Evolutionary conservation across 768 basidiomycete species (phyloP), one percentile per base, ranked within the genome.

Genomic region (Galerina sulciceps): DNA sequence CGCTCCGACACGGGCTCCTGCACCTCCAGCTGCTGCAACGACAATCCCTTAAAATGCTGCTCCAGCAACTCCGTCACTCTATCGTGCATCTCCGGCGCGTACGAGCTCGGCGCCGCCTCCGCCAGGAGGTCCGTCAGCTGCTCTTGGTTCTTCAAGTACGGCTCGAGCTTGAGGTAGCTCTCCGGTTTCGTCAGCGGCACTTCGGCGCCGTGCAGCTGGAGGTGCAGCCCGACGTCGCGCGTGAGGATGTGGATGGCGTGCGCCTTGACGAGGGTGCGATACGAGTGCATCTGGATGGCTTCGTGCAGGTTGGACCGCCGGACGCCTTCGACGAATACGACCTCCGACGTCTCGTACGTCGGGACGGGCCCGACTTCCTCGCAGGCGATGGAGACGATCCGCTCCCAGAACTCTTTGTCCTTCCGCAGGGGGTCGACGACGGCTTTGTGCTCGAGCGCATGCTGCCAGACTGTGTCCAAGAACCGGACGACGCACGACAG

Each of bases 401-500:
- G 79, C 31, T 80, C 78, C 93, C 93, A 96, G 60, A 95, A 88
- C 11, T 73, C 77, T 0, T 78, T 69, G 65, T 89, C 83, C 10
- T 80, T 72, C 15, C 88, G 84, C 6, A 88, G 71, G 6, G 76
- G 64, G 8, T 86, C 82, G 40, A 95, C 77, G 1, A 83, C 73
- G 0, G 75, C 62, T 55, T 83, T 86, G 69, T 94, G 89, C 67
- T 95, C 89, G 61, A 87, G 76, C 26, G 86, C 86, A 65, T 93
- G 89, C 69, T 90, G 83, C 93, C 92, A 91, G 15, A 91, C 85
- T 22, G 86, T 79, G 60, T 88, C 84, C 64, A 94, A 72, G 76
- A 96, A 96, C 5, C 84, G 79, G 47, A 96, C 73, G 17, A 92
- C 82, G 10, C 88, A 85, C 0, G 88, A 82, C 11, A 97, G 79